Base-by-base conservation (phyloP, 805 yeast species). In the Teunomyces gatunensis region DNA sequence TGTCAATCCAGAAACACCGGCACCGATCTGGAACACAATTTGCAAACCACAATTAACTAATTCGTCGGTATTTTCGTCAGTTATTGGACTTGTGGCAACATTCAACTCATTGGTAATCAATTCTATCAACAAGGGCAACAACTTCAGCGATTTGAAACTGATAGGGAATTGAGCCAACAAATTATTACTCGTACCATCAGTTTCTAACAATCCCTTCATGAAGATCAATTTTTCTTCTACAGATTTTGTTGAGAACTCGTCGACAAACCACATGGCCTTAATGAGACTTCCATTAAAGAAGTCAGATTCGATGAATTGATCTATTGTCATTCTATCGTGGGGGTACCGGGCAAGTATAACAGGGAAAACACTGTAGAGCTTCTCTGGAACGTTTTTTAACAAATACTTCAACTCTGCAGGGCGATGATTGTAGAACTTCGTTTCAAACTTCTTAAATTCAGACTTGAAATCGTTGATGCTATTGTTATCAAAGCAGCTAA, bases 221-320 rank as follows among this genome's bases (percentile, higher is more conserved):
- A 89, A 89, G 0, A 81, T 71, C 20, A 79, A 63, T 56, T 85
- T 85, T 48, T 92, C 97, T 13, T 75, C 76, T 5, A 73, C 69
- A 2, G 84, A 69, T 55, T 87, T 85, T 0, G 96, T 87, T 7
- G 90, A 81, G 51, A 88, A 83, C 47, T 87, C 94, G 59, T 92
- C 97, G 39, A 92, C 65, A 55, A 86, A 84, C 63, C 85, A 81
- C 71, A 92, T 75, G 2, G 95, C 84, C 58, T 86, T 85, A 44
- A 92, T 81, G 43, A 90, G 69, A 44, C 92, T 88, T 53, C 89
- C 91, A 66, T 89, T 87, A 65, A 91, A 92, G 55, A 81, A 87
- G 32, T 77, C 80, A 7, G 89, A 81, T 9, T 80, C 79, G n/a
- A 87, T 77, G 50, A 94, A 79, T 42, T 82, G 85, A 55, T 83